Conservation (phyloP, 768 basidiomycete genomes). For the Leccinum aurantiacum region DNA sequence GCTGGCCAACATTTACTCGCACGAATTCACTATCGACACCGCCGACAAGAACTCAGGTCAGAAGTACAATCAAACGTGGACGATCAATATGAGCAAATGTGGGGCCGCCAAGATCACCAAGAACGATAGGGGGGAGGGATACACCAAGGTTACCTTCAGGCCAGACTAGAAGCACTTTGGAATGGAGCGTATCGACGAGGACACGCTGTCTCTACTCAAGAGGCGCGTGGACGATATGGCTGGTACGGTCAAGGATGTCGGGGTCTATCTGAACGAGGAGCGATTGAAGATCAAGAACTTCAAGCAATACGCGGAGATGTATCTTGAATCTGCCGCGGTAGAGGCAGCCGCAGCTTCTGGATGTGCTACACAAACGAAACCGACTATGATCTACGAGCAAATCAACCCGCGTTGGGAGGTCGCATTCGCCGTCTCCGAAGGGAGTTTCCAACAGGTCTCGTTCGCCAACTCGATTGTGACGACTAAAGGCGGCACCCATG, state of each 20-base stretch:
- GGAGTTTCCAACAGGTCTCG: conserved; percentile 89
- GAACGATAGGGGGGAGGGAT: conserved; percentile 86
- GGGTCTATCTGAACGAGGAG: conserved; percentile 92
- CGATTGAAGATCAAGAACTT: conserved; percentile 91
- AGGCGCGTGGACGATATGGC: conserved; percentile 97
- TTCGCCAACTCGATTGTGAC: conserved; percentile 98
- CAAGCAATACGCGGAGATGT: conserved; percentile 96
- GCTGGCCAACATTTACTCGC: conserved; percentile 45
- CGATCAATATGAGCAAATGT: conserved; percentile 87
- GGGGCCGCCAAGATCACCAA: conserved; percentile 93
- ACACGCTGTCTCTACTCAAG: conserved; percentile 83
- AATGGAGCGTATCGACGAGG: conserved; percentile 88
- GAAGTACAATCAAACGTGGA: conserved; percentile 96
- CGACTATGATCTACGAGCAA: conserved; percentile 73
- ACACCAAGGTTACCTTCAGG: conserved; percentile 88
- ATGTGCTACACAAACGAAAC: conserved; percentile 77
- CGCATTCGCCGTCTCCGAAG: conserved; percentile 92
- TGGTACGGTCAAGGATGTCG: conserved; percentile 90
- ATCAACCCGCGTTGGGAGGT: conserved; percentile 89
- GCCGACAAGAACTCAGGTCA: conserved; percentile 82
- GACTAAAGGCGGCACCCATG: conserved; percentile 94
- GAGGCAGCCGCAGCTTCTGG: conserved; percentile 58
- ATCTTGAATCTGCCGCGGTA: conserved; percentile 55
- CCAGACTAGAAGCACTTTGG: conserved; percentile 92
- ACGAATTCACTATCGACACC: conserved; percentile 93